Conservation (phyloP, 352 stramenopile genomes). For the Phytophthora europaea region DNA sequence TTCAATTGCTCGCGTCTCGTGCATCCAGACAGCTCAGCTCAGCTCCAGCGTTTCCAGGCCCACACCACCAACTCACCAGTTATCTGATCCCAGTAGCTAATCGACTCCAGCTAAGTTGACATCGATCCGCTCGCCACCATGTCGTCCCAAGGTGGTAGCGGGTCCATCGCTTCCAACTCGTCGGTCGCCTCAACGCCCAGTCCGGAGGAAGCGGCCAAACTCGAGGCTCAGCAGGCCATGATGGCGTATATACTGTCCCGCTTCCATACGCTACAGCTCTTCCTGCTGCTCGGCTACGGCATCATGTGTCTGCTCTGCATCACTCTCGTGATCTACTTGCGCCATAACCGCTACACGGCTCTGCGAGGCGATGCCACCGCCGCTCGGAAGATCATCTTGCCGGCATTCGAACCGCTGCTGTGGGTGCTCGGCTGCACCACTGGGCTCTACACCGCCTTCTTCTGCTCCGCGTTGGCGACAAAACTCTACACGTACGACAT, state of each 20-base stretch:
- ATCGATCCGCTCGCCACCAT: conserved; percentile 23
- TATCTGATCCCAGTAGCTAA: conserved; percentile 24
- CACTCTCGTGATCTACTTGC: conserved; percentile 57
- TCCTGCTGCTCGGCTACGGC: conserved; percentile 61
- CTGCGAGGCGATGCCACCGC: conserved; percentile 54
- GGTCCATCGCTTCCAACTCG: conserved; percentile 14
- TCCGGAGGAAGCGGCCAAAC: conserved; percentile 33
- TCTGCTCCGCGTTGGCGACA: conserved; percentile 48
- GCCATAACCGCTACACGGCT: conserved; percentile 54
- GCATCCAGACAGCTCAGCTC: conserved; percentile 8
- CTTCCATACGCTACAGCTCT: conserved; percentile 66
- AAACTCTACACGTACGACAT: conserved; percentile 63
- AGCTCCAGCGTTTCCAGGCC: conserved; percentile 17
- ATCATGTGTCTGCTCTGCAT: conserved; percentile 69
- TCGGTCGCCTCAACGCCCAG: conserved; percentile 37
- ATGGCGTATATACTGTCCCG: conserved; percentile 46
- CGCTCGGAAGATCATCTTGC: conserved; percentile 71
- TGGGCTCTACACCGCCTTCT: conserved; percentile 61
- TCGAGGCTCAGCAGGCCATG: conserved; percentile 43
- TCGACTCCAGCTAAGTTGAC: conserved; percentile 12
- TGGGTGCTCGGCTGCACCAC: conserved; percentile 54
- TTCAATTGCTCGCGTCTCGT: conserved; percentile 25
- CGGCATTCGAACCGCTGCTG: conserved; percentile 66
- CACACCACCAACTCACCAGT: conserved; percentile 9
- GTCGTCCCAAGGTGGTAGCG: conserved; percentile 24